phyloP scores from a whole-genome alignment of 257 asterid species.

The Paraleonurus japonicus region DNA sequence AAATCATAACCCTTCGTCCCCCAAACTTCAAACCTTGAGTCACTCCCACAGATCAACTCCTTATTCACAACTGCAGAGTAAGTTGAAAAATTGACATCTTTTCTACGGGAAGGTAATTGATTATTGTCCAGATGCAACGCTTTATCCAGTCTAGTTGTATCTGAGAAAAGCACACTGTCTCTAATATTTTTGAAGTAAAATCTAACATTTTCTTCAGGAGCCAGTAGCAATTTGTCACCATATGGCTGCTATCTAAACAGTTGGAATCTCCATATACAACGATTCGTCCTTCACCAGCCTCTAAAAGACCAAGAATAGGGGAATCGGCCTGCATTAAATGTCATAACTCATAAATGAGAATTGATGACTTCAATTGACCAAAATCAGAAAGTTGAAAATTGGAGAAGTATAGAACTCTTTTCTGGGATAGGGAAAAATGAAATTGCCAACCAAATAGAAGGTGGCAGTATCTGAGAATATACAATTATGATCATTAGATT shows the following conservation, averaged over 20 bases:
- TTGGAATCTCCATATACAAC: constrained; percentile 96
- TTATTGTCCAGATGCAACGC: constrained; percentile 58
- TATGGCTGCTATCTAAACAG: constrained; percentile 98
- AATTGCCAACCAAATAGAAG: not conserved
- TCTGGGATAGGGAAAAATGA: not conserved
- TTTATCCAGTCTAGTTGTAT: constrained; percentile 58
- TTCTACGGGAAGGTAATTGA: constrained; percentile 89
- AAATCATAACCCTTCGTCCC: constrained; percentile 78
- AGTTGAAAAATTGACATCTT: constrained; percentile 82
- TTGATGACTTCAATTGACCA: not conserved
- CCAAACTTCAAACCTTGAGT: constrained; percentile 94
- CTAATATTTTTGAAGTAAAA: constrained; percentile 59
- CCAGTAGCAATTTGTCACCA: constrained; percentile 97
- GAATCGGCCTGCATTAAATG: constrained; percentile 71
- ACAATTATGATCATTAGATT: not conserved
- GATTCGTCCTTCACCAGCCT: constrained; percentile 70
- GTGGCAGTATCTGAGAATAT: constrained; percentile 3
- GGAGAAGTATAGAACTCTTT: not conserved
- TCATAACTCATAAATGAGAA: not conserved
- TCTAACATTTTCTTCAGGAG: constrained; percentile 84
- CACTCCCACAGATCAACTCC: constrained; percentile 74
- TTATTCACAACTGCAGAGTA: constrained; percentile 76
- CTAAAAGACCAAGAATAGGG: constrained; percentile 91
- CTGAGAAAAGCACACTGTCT: constrained; percentile 77
- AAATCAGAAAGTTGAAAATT: not conserved